Evolutionary conservation across 2,329 filamentous ascomycete genomes (phyloP), one percentile per base, ranked within the genome.

Genomic region (Fusarium penzigii): DNA sequence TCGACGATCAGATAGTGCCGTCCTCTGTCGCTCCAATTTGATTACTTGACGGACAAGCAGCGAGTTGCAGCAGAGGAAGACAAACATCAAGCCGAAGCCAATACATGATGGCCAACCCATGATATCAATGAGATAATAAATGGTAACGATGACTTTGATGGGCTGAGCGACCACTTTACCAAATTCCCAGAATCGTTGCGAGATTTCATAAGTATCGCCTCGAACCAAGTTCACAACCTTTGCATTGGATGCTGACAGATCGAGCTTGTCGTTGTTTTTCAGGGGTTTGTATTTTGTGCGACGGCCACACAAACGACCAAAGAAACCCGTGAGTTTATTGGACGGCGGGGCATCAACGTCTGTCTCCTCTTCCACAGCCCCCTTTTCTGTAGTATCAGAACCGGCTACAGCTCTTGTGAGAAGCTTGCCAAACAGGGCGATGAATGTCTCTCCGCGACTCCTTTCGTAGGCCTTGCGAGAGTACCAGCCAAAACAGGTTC

Each of bases 191-290:
- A 96, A 94, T 41, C 89, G 76, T 64, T 93, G 90, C 3, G 90
- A 83, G 39, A 93, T 84, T 66, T 92, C 88, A 65, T 93, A 94
- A 0, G 88, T 89, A 67, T 94, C 90, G 52, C 82, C 85, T 44
- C 90, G 86, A 77, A 96, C 89, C 2, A 96, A 72, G 63, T 96
- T 96, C 55, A 96, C 81, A 46, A 96, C 94, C 66, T 96, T 96
- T 8, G 92, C 92, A 72, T 92, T 93, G 0, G 89, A 91, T 0
- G 92, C 90, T 12, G 32, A 36, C 2, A 88, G 82, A 49, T 65
- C 66, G 39, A 68, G 71, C 4, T 84, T 49, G 0, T 39, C 13
- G 4, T 46, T 25, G 3, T 40, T 41, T 1, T n/a, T 9, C 2
- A 44, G 9, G 4, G 42, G 3, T 29, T 48, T 64, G 10, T 50